Conservation (phyloP, 2,329 filamentous ascomycete genomes). For the Monosporascus cannonballus region DNA sequence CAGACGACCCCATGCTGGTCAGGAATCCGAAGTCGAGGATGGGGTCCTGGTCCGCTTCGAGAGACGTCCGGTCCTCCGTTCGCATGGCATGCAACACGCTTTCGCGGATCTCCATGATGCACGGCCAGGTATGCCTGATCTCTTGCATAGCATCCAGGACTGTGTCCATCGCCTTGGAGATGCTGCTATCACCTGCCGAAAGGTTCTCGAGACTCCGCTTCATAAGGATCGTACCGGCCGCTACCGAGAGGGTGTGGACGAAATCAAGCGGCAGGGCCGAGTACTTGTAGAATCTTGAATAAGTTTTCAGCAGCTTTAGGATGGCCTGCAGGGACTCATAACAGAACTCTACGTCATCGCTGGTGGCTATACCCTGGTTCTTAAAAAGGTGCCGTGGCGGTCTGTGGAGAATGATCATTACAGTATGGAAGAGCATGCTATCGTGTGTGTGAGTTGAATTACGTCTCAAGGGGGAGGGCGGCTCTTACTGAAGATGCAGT, state of each 20-base stretch:
- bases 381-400: constrained; percentile 38
- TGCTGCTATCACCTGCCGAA: constrained; percentile 35
- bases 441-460: constrained; percentile 4
- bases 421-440: constrained; percentile 42
- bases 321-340: constrained; percentile 42
- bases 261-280: constrained; percentile 40
- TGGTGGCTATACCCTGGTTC: constrained; percentile 31
- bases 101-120: constrained; percentile 36
- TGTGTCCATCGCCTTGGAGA: constrained; percentile 43
- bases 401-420: constrained; percentile 46
- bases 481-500: constrained; percentile 36
- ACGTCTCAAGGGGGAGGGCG: not conserved
- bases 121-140: constrained; percentile 45
- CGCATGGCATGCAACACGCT: constrained; percentile 19
- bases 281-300: constrained; percentile 37
- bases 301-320: constrained; percentile 37
- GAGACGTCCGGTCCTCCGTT: constrained; percentile 2
- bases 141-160: constrained; percentile 43
- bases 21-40: constrained; percentile 20
- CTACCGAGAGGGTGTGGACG: constrained; percentile 42
- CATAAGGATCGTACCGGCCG: constrained; percentile 41
- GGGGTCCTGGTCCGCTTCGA: constrained; percentile 11
- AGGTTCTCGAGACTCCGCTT: constrained; percentile 34
- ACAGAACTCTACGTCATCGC: constrained; percentile 43
- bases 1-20: constrained; percentile 2